A percentile compares a stretch with the other conserved stretches of the same genome.
Conservation (phyloP, 2,329 filamentous ascomycete genomes). For the Verticillium zaregamsianum region DNA sequence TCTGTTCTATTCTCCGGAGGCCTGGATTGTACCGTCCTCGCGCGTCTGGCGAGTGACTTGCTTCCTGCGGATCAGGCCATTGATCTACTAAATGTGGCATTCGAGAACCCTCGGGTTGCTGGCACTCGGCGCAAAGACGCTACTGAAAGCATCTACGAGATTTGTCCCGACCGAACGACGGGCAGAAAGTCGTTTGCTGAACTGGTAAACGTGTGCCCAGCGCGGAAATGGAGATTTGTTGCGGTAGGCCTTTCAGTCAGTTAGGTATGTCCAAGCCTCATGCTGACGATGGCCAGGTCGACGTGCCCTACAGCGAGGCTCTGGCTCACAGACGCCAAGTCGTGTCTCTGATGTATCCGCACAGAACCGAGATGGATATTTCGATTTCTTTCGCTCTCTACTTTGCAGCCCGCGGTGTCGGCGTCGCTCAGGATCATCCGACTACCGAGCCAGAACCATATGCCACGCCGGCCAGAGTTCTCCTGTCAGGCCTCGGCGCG, state of each 20-base stretch:
- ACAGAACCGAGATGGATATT: constrained; percentile 98
- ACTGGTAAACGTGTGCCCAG: constrained; percentile 63
- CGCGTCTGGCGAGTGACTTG: constrained; percentile 73
- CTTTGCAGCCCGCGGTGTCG: constrained; percentile 78
- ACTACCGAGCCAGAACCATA: constrained; percentile 39
- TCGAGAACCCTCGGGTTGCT: constrained; percentile 81
- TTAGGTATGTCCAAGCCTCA: not conserved
- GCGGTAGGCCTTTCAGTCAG: constrained; percentile 40
- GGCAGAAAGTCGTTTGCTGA: constrained; percentile 78
- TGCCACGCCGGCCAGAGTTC: constrained; percentile 69
- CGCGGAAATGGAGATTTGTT: constrained; percentile 77
- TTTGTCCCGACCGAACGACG: constrained; percentile 86
- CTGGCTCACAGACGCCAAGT: constrained; percentile 64
- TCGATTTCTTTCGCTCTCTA: constrained; percentile 94
- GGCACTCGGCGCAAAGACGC: constrained; percentile 40
- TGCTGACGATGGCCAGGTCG: constrained; percentile 44
- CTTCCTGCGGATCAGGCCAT: constrained; percentile 65
- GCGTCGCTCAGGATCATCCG: constrained; percentile 33
- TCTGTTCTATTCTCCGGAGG: constrained; percentile 92
- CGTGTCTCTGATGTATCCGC: constrained; percentile 77
- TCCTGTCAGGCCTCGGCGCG: constrained; percentile 89
- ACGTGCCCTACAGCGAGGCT: constrained; percentile 77
- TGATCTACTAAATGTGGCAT: constrained; percentile 92
- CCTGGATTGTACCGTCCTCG: constrained; percentile 86
- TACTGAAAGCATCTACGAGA: constrained; percentile 58